phyloP scores from a whole-genome alignment of 2,329 filamentous ascomycete genomes.

The Balansia obtecta region DNA sequence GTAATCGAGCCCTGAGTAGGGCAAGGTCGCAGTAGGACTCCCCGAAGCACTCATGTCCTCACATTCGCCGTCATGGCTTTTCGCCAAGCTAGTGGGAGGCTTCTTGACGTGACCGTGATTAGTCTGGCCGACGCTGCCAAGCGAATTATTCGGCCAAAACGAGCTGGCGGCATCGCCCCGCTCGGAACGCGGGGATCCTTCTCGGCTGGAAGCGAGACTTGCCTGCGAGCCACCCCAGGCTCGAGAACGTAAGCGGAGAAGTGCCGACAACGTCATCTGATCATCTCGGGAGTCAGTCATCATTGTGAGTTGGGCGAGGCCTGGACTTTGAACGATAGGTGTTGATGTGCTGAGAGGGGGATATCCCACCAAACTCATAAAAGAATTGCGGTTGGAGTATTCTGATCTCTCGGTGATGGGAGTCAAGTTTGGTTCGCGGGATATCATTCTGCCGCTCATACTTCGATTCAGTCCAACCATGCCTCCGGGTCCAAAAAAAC shows the following conservation, averaged over 20 bases:
- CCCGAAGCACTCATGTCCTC: conserved; percentile 32
- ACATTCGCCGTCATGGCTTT: conserved; percentile 35
- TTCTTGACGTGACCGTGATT: conserved; percentile 27
- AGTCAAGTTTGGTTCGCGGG: conserved; percentile 81
- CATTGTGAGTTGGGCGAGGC: conserved; percentile 64
- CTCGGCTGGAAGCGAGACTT: conserved; percentile 47
- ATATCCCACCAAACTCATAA: conserved; percentile 58
- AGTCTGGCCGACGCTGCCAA: conserved; percentile 1
- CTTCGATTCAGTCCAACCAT: conserved; percentile 42
- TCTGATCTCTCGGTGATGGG: conserved; percentile 94
- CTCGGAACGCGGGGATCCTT: conserved; percentile 37
- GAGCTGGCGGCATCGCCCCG: conserved; percentile 28
- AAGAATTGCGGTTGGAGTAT: conserved; percentile 87
- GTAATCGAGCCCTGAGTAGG: conserved; percentile 15
- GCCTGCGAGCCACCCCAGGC: conserved; percentile 75
- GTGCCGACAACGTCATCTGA: conserved; percentile 60
- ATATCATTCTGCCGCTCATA: conserved; percentile 60
- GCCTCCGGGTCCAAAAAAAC: conserved; percentile 74
- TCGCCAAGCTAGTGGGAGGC: conserved; percentile 36
- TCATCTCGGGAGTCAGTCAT: conserved; percentile 45
- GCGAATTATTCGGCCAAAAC: conserved; percentile 5
- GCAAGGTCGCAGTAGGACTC: conserved; percentile 39
- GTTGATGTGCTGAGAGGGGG: conserved; percentile 29
- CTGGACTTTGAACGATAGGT: conserved; percentile 49
- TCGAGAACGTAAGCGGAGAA: conserved; percentile 59